A percentile compares a stretch with the other conserved stretches of the same genome.
Evolutionary conservation across 176 grass and related monocot genomes (phyloP).

Genomic region (Oryza brachyantha): DNA sequence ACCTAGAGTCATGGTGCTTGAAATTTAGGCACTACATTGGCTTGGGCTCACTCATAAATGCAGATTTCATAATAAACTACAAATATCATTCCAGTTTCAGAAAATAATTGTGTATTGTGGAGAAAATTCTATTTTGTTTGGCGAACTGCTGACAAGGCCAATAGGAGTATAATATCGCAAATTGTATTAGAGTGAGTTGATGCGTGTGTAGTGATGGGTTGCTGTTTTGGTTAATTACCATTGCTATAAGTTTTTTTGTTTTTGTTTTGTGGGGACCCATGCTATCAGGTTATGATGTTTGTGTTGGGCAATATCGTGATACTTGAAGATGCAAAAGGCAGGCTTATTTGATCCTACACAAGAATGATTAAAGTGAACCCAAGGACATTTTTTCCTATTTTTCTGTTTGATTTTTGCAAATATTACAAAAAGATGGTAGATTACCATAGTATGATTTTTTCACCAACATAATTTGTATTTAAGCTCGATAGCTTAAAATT

Average conservation of each 20-base stretch:
- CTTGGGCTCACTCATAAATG: not conserved
- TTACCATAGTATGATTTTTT: not conserved
- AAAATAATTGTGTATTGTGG: not conserved
- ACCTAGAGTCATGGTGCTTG: not conserved
- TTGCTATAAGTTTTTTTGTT: too few relatives aligned
- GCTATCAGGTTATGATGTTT: not conserved
- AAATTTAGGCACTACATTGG: slow-evolving; percentile 4
- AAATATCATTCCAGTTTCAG: not conserved
- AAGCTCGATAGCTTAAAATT: not conserved
- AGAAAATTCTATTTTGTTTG: not conserved
- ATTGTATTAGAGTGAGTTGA: slow-evolving; percentile 2
- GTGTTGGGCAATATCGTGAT: not conserved
- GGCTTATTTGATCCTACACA: not conserved
- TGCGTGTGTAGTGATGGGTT: not conserved
- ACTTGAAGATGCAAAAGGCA: not conserved
- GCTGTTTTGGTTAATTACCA: not conserved
- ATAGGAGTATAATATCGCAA: not conserved
- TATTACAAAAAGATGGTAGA: not conserved
- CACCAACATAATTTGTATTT: not conserved
- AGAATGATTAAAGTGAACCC: slow-evolving; percentile 6
- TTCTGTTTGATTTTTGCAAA: slow-evolving; percentile 8
- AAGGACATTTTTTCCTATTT: not conserved
- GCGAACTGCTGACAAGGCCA: not conserved
- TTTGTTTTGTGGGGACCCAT: too few relatives aligned
- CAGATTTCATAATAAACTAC: not conserved